phyloP scores from a whole-genome alignment of 768 basidiomycete species.

The Auricularia auricula-judae region DNA sequence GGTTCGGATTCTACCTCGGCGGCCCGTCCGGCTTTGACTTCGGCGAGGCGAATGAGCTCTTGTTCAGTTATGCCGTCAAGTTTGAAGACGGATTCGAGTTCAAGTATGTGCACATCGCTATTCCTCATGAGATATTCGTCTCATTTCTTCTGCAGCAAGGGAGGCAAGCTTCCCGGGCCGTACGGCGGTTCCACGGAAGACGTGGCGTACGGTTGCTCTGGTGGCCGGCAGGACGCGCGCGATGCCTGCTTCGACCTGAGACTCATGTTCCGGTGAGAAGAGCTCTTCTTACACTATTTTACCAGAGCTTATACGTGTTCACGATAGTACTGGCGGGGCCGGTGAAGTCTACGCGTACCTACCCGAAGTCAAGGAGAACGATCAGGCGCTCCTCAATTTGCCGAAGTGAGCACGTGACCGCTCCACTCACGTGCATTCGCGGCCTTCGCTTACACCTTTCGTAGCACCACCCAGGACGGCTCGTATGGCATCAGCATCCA shows the following conservation, averaged over 20 bases:
- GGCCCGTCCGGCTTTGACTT: slow-evolving; percentile 43
- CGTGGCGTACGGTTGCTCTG: slow-evolving; percentile 46
- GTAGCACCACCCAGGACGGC: slow-evolving; percentile 34
- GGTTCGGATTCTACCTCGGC: slow-evolving; percentile 62
- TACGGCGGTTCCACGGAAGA: slow-evolving; percentile 39
- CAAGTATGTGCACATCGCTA: slow-evolving; percentile 8
- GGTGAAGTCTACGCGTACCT: slow-evolving; percentile 69
- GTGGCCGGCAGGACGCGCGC: slow-evolving; percentile 49
- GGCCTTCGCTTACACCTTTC: slow-evolving; percentile 27
- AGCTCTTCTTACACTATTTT: neutral
- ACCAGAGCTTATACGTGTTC: neutral
- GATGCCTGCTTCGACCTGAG: slow-evolving; percentile 51
- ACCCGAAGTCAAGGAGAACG: slow-evolving; percentile 34
- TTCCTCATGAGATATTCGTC: neutral
- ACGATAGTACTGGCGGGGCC: slow-evolving; percentile 33
- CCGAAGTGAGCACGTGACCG: slow-evolving; percentile 38
- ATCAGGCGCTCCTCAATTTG: slow-evolving; percentile 30
- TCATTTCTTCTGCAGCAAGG: slow-evolving; percentile 23
- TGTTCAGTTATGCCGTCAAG: slow-evolving; percentile 50
- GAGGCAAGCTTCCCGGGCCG: slow-evolving; percentile 59
- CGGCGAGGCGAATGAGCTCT: slow-evolving; percentile 51
- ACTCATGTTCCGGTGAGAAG: slow-evolving; percentile 56
- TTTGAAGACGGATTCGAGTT: slow-evolving; percentile 58
- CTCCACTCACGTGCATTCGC: slow-evolving; percentile 30
- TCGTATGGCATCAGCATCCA: slow-evolving; percentile 59